Conservation (phyloP, 176 grass and related monocot genomes). For the Dactylis glomerata region DNA sequence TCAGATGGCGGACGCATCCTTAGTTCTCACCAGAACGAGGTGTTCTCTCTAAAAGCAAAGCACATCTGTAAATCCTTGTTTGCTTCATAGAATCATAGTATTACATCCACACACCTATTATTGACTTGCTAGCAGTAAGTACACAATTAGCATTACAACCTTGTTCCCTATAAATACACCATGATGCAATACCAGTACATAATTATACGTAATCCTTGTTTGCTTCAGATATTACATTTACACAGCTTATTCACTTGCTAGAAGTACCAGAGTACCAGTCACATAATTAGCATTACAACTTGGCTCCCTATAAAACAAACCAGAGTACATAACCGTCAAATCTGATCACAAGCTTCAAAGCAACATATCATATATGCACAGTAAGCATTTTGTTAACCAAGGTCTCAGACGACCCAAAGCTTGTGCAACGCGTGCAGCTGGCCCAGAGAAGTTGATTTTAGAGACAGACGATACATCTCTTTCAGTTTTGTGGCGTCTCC, state of each 20-base stretch:
- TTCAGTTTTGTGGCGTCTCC: constrained; percentile 56
- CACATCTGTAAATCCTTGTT: background rate
- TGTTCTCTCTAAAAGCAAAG: background rate
- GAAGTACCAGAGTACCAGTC: no score
- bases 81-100: background rate
- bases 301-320: background rate
- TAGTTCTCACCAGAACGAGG: background rate
- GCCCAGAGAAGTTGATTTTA: constrained; percentile 58
- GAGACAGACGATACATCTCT: constrained; percentile 77
- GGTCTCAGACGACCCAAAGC: constrained; percentile 44
- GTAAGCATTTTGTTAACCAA: background rate
- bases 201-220: no score
- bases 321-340: background rate
- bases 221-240: no score
- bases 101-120: background rate
- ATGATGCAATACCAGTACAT: background rate
- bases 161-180: no score
- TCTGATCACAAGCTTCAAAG: background rate
- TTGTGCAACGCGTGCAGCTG: constrained; percentile 68
- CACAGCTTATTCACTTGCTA: no score
- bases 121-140: background rate
- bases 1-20: background rate
- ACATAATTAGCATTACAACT: background rate
- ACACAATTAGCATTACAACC: no score
- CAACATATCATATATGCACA: background rate